Base-by-base conservation (phyloP, 1,284 basidiomycete genomes). In the Ganoderma resinaceum region DNA sequence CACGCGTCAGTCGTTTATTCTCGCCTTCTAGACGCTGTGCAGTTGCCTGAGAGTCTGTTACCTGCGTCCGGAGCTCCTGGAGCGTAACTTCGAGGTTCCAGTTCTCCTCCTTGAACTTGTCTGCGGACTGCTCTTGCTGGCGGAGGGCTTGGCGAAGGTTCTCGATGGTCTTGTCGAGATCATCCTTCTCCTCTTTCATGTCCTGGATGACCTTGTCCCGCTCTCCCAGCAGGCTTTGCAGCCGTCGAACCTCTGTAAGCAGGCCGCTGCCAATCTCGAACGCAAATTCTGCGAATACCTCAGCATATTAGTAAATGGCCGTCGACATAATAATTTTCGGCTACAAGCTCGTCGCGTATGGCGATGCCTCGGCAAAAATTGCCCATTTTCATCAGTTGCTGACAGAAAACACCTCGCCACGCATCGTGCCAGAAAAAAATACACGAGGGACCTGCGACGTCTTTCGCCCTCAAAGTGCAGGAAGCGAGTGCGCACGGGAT, bases 31-130 rank as follows among this genome's bases (percentile, higher is more conserved):
- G 84, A 66, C 94, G 92, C 72, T 88, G 87, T 14, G 87, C 82
- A 31, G 89, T 84, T 9, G 87, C 80, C 71, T 94, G 91, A 1
- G 90, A 86, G 63, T 94, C 90, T 49, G 86, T 78, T 49, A 94
- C 85, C 73, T 94, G 89, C 0, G 89, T 82, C 52, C 92, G 91
- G 31, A 97, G 86, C 72, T 98, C 96, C 79, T 99, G 97, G 37
- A 96, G 85, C 29, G 89, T 89, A 60, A 98, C 95, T 83, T 99
- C 96, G 72, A 99, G 91, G 78, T 98, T 97, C 97, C 97, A 99
- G 80, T 98, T 98, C 82, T 97, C 96, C 80, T 98, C 96, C 83
- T 96, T 97, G 88, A 91, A 97, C 69, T 95, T 95, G 78, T 93
- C 90, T 85, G 74, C 65, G 59, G 67, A 70, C 77, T 90, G 87